Conservation (phyloP, 805 yeast genomes). For the Saccharomycopsis guyanensis region DNA sequence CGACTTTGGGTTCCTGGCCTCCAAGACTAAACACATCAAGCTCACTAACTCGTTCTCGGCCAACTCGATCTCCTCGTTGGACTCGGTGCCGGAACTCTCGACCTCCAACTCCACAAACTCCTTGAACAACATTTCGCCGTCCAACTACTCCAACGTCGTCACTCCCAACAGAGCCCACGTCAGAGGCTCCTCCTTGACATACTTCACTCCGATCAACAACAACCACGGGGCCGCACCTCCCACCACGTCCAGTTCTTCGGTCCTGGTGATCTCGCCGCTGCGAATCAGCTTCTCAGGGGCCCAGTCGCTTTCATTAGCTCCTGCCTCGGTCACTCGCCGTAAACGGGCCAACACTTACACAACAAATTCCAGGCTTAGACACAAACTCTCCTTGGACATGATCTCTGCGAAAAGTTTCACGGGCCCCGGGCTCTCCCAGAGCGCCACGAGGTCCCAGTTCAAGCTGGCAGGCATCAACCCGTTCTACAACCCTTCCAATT, state of each 20-base stretch:
- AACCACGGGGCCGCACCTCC: slow-evolving; percentile 7
- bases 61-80: slow-evolving; percentile 17
- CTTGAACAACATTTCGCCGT: slow-evolving; percentile 2
- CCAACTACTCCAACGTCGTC: neutral
- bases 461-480: slow-evolving; percentile 13
- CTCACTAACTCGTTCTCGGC: slow-evolving; percentile 14
- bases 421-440: no score
- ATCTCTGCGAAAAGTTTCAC: neutral
- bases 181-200: slow-evolving; percentile 15
- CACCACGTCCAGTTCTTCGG: neutral
- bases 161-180: slow-evolving; percentile 9
- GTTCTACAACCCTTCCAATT: slow-evolving; percentile 11
- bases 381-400: neutral
- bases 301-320: neutral
- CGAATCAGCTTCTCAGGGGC: neutral
- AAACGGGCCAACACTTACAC: slow-evolving; percentile 9
- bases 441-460: neutral
- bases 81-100: slow-evolving; percentile 18
- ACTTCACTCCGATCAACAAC: slow-evolving; percentile 15
- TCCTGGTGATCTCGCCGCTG: neutral
- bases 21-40: neutral
- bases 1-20: neutral
- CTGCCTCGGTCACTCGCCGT: neutral
- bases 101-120: slow-evolving; percentile 9
- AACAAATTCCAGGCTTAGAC: neutral